Evolutionary conservation across 192 early-diverging fungal genomes (phyloP), one percentile per base, ranked within the genome.

Genomic region (Podila epicladia): DNA sequence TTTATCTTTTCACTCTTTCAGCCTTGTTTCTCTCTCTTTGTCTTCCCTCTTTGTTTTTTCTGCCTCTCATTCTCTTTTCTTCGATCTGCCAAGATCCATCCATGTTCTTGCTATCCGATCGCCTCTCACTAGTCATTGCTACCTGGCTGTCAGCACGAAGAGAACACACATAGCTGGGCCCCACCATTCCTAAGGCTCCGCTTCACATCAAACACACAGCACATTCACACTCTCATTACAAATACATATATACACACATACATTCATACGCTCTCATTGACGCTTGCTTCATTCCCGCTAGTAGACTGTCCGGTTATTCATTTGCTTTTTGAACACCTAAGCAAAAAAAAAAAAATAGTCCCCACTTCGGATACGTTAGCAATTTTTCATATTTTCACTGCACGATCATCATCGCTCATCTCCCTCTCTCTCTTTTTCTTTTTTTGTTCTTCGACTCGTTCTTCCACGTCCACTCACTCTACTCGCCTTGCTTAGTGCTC

Each of bases 81-180:
- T 26, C 53, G 24, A 55, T 45, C 41, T 45, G 53, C 53, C 20
- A n/a, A 55, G 53, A 55, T 55, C 53, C 51, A 53, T 53, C 51
- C 53, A 55, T 55, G 53, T 55, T 55, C 53, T 55, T 55, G 53
- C n/a, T 26, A 55, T 55, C 53, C 53, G 53, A 55, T 55, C 24
- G 53, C 53, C 41, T 2, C 41, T 45, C 41, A 45, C 41, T 45
- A 15, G 41, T 45, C 41, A 55, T 5, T 55, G 22, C 24, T 26
- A 55, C 53, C 5, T 55, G 53, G 19, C 53, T 55, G 22, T 55
- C 53, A 37, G 35, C 35, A 24, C 22, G n/a, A 55, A 55, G 24
- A 55, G 24, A 55, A 55, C n/a, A 55, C 24, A n/a, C n/a, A 5
- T n/a, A 24, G 24, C 3, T 24, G n/a, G 53, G 53, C n/a, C 24